phyloP scores from a whole-genome alignment of 495 filamentous ascomycete species.

The Talaromyces proteolyticus region DNA sequence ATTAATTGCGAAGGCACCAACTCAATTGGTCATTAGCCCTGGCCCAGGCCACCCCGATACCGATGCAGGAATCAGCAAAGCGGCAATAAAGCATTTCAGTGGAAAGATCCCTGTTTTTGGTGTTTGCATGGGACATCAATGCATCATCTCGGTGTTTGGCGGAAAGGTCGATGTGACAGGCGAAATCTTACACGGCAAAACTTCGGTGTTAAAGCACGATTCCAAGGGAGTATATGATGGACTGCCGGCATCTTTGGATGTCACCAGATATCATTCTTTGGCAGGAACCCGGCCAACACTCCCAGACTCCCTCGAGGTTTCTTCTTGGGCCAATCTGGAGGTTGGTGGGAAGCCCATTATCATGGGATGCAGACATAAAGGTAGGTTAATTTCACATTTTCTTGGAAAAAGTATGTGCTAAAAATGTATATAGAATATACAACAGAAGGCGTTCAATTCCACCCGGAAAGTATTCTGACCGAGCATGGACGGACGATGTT shows the following conservation, averaged over 20 bases:
- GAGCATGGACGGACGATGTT: conserved; percentile 84
- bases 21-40: conserved; percentile 90
- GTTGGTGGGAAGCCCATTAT: conserved; percentile 73
- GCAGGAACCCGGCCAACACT: conserved; percentile 88
- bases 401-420: background rate
- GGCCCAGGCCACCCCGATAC: conserved; percentile 87
- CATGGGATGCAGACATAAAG: conserved; percentile 94
- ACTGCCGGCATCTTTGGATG: conserved; percentile 68
- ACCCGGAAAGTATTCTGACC: conserved; percentile 94
- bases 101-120: conserved; percentile 96
- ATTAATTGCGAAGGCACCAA: conserved; percentile 74
- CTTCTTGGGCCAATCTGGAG: conserved; percentile 71
- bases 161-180: conserved; percentile 89
- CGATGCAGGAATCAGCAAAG: conserved; percentile 88
- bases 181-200: conserved; percentile 97
- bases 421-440: conserved; percentile 13
- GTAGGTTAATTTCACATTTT: background rate
- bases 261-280: conserved; percentile 95
- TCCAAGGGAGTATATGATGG: conserved; percentile 78
- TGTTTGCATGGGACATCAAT: conserved; percentile 99
- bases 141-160: conserved; percentile 87
- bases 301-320: conserved; percentile 80
- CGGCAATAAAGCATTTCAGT: conserved; percentile 86
- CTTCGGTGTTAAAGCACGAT: conserved; percentile 83
- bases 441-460: conserved; percentile 88